Base-by-base conservation (phyloP, 352 stramenopile species). In the Phytopythium oedochilum region DNA sequence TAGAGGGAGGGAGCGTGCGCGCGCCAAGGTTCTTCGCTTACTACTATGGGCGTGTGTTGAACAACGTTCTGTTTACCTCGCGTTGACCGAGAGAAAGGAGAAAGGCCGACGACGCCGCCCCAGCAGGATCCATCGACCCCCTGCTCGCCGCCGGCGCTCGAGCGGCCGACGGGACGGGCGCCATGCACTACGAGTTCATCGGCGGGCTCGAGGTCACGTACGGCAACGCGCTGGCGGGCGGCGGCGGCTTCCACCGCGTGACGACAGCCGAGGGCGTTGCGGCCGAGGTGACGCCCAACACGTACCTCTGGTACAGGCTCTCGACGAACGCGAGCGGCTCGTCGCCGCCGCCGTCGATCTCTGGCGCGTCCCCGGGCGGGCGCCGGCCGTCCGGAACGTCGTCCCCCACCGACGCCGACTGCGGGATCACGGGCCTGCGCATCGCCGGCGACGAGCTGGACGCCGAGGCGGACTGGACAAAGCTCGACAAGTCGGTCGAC, bases 251-350 rank as follows among this genome's bases (percentile, higher is more conserved):
- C 67, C 86, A 90, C 59, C 86, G 86, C 57, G 86, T 94, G 23
- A 95, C 86, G 48, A 92, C 71, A 7, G 69, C 70, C 39, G 76
- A 88, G 35, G 83, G 86, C 36, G 75, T 53, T 15, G 86, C 86
- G 18, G 86, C 86, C 22, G 86, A 96, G 68, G 64, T 96, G 56
- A 66, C 86, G 58, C 83, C 83, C 14, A 65, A 74, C 49, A 96
- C 86, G 57, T 96, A 79, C 64, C 81, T 96, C 45, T 96, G 86
- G 86, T 96, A 87, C 72, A 89, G 89, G 46, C 55, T 69, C 46
- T 63, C 71, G 11, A 58, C 53, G 31, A 25, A 20, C 11, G 66
- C 54, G 46, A 56, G 26, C n/a, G 38, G 34, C 48, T 32, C 49
- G 25, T 49, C 58, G 25, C 42, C 64, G 34, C 53, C 50, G 20